These are phyloP conservation scores for Monosporozyma solicola DNA, from an alignment of 805 yeast genomes.

Conservation along the genomic window DNA sequence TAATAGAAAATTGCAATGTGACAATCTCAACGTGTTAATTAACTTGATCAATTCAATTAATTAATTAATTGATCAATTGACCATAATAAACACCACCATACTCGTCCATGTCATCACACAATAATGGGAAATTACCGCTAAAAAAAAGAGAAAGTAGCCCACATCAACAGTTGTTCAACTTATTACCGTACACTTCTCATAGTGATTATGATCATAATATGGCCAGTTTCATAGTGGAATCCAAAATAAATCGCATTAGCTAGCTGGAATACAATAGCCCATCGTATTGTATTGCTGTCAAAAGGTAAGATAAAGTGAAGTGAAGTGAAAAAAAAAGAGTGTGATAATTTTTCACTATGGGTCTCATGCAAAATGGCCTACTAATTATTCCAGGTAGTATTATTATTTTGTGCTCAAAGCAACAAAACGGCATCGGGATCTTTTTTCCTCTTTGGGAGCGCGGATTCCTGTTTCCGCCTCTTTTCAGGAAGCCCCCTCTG, in stretches of 20 bases:
- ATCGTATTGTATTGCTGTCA: background rate
- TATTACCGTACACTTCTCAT: background rate
- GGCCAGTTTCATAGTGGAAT: background rate
- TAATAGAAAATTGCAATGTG: background rate
- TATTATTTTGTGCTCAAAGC: no score
- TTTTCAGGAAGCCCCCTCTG: conserved; percentile 4
- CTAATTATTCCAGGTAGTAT: no score
- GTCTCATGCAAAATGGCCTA: background rate
- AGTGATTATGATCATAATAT: background rate
- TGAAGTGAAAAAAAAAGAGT: background rate
- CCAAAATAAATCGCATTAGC: no score
- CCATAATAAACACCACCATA: background rate
- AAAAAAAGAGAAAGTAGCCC: background rate
- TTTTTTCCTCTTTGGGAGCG: background rate
- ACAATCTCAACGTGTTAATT: background rate
- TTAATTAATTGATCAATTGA: background rate
- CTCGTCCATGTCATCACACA: background rate
- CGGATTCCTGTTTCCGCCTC: background rate
- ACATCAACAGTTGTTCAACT: background rate
- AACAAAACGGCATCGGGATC: no score
- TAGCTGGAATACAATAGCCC: background rate
- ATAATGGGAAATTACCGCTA: background rate
- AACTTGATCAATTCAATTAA: background rate
- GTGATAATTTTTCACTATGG: background rate
- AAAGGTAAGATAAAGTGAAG: background rate